phyloP scores from a whole-genome alignment of 768 basidiomycete genomes.

The Lanmaoa pseudosensibilis region DNA sequence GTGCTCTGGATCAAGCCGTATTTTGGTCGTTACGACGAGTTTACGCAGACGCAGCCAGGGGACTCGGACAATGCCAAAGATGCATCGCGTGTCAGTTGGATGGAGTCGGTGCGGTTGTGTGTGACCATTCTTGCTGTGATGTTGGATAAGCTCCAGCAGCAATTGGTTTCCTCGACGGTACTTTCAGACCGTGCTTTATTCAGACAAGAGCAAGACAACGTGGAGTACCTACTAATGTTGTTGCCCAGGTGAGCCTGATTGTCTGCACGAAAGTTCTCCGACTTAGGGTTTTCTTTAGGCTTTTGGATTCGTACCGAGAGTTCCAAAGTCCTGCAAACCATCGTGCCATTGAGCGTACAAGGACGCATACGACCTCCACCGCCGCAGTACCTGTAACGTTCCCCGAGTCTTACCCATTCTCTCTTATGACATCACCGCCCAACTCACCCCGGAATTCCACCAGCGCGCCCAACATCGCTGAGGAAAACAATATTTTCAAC shows the following conservation, averaged over 20 bases:
- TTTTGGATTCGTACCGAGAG: slow-evolving; percentile 88
- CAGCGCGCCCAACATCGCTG: slow-evolving; percentile 40
- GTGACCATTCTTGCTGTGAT: slow-evolving; percentile 87
- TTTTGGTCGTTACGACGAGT: slow-evolving; percentile 91
- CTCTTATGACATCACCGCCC: slow-evolving; percentile 69
- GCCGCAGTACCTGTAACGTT: slow-evolving; percentile 75
- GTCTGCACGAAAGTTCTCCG: background rate
- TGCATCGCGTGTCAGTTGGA: slow-evolving; percentile 77
- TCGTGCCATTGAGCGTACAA: slow-evolving; percentile 67
- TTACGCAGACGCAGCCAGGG: slow-evolving; percentile 54
- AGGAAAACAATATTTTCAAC: slow-evolving; percentile 59
- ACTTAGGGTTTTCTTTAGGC: slow-evolving; percentile 40
- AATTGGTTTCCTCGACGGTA: slow-evolving; percentile 66
- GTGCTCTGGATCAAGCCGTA: slow-evolving; percentile 95
- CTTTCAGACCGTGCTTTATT: slow-evolving; percentile 59
- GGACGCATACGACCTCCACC: slow-evolving; percentile 57
- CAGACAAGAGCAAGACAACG: slow-evolving; percentile 85
- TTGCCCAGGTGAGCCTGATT: slow-evolving; percentile 67
- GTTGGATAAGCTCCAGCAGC: slow-evolving; percentile 85
- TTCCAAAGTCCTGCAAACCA: slow-evolving; percentile 66
- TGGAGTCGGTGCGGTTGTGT: slow-evolving; percentile 88
- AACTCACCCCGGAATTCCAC: slow-evolving; percentile 47
- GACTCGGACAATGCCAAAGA: slow-evolving; percentile 72
- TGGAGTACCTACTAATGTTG: slow-evolving; percentile 80
- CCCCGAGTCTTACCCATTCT: slow-evolving; percentile 93